Percentiles rank a stretch among this genome's conserved stretches.
These are phyloP conservation scores for Diatrype stigma DNA, from an alignment of 2,329 filamentous ascomycete genomes.

Conservation along the genomic window DNA sequence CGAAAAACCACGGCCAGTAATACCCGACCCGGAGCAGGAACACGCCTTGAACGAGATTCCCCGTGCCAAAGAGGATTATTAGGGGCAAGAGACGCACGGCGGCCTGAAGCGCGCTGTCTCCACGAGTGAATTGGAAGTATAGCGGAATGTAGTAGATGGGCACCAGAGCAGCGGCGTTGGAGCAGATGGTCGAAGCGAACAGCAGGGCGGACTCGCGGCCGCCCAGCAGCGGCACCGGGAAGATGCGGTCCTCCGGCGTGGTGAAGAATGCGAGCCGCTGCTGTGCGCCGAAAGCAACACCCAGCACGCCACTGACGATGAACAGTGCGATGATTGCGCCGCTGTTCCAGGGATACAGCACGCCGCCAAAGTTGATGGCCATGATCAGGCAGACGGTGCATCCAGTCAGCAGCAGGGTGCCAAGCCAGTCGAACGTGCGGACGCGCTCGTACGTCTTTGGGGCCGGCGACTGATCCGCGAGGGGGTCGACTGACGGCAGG, in stretches of 20 bases:
- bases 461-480: slow-evolving; percentile 12
- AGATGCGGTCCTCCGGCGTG: slow-evolving; percentile 31
- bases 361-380: slow-evolving; percentile 48
- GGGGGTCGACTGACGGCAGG: neutral
- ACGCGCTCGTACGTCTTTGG: too few relatives aligned
- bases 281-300: slow-evolving; percentile 40
- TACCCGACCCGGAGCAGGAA: slow-evolving; percentile 29
- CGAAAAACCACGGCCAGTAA: slow-evolving; percentile 5
- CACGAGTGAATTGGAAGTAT: slow-evolving; percentile 45
- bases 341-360: slow-evolving; percentile 42
- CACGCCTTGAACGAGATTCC: slow-evolving; percentile 30
- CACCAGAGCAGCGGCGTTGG: slow-evolving; percentile 22
- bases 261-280: slow-evolving; percentile 41
- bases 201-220: slow-evolving; percentile 35
- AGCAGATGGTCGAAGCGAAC: slow-evolving; percentile 31
- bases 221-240: slow-evolving; percentile 44
- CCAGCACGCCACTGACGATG: slow-evolving; percentile 36
- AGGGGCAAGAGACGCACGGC: slow-evolving; percentile 39
- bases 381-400: slow-evolving; percentile 39
- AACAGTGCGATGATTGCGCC: slow-evolving; percentile 42
- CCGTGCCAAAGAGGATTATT: slow-evolving; percentile 30
- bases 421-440: slow-evolving; percentile 38
- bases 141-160: slow-evolving; percentile 47
- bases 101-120: slow-evolving; percentile 35
- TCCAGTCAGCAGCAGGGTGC: slow-evolving; percentile 37